phyloP scores from a whole-genome alignment of 306 rosid genomes.

The Cicer bijugum region DNA sequence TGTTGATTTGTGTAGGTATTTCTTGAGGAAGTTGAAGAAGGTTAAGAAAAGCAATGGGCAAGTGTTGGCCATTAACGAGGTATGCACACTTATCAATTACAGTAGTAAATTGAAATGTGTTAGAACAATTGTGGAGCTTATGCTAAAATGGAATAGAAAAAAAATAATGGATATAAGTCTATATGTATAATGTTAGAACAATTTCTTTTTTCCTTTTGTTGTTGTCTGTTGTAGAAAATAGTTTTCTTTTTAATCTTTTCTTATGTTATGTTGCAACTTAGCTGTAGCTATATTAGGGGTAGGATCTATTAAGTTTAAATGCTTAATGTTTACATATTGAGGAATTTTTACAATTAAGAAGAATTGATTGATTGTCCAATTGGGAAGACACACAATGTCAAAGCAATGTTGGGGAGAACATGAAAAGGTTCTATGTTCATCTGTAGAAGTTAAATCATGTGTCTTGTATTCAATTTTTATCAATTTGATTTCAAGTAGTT shows the following conservation, averaged over 20 bases:
- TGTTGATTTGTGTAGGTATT: slow-evolving; percentile 54
- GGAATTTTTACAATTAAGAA: too few species aligned
- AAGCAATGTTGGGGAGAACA: too few species aligned
- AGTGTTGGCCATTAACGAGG: slow-evolving; percentile 80
- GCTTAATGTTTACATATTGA: too few species aligned
- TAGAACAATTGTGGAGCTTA: not conserved
- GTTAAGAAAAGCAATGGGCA: slow-evolving; percentile 88
- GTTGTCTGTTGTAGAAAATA: not conserved
- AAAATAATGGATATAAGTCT: not conserved
- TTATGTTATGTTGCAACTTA: not conserved
- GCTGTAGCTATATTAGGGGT: not conserved
- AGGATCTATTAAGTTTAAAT: too few species aligned
- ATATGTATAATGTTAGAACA: not conserved
- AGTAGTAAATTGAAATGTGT: slow-evolving; percentile 7
- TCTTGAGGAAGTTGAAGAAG: slow-evolving; percentile 76
- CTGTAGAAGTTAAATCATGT: too few species aligned
- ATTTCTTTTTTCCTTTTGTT: not conserved
- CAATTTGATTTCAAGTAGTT: too few species aligned
- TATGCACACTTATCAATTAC: slow-evolving; percentile 14
- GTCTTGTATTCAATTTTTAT: too few species aligned
- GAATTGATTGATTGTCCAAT: too few species aligned
- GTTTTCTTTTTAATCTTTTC: not conserved
- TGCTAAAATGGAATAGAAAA: not conserved
- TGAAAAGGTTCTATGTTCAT: too few species aligned
- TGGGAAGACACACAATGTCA: too few species aligned